phyloP scores from a whole-genome alignment of 495 filamentous ascomycete species.

The Aspergillus olivimuriae region DNA sequence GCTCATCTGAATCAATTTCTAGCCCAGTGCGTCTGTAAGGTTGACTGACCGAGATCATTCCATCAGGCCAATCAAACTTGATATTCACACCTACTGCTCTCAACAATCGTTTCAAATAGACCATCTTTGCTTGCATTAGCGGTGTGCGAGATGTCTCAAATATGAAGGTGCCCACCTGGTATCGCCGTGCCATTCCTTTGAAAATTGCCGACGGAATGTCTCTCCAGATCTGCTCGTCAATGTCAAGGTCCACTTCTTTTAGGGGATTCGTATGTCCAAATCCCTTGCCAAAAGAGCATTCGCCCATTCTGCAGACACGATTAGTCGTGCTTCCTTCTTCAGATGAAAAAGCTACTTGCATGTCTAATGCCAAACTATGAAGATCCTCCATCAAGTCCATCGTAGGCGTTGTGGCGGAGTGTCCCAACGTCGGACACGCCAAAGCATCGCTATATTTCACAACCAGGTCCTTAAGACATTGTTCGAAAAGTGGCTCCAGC shows the following conservation, averaged over 20 bases:
- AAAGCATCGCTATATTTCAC: not conserved
- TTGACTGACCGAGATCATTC: not conserved
- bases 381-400: not conserved
- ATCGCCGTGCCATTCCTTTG: not conserved
- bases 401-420: not conserved
- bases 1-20: not conserved
- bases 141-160: not conserved
- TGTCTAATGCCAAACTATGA: not conserved
- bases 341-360: not conserved
- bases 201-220: not conserved
- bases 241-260: not conserved
- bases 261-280: slow-evolving; percentile 1
- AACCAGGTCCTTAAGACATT: not conserved
- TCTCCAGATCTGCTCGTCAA: not conserved
- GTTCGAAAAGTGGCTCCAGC: not conserved
- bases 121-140: not conserved
- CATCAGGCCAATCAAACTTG: not conserved
- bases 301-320: slow-evolving; percentile 1
- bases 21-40: not conserved
- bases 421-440: not conserved
- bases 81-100: not conserved
- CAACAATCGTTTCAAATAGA: not conserved
- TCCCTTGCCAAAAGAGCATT: slow-evolving; percentile 2
- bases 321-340: too few species aligned
- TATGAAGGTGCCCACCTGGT: not conserved